These are phyloP conservation scores for Protomyces inouyei DNA, from an alignment of 1,139 yeast species.

Conservation along the genomic window DNA sequence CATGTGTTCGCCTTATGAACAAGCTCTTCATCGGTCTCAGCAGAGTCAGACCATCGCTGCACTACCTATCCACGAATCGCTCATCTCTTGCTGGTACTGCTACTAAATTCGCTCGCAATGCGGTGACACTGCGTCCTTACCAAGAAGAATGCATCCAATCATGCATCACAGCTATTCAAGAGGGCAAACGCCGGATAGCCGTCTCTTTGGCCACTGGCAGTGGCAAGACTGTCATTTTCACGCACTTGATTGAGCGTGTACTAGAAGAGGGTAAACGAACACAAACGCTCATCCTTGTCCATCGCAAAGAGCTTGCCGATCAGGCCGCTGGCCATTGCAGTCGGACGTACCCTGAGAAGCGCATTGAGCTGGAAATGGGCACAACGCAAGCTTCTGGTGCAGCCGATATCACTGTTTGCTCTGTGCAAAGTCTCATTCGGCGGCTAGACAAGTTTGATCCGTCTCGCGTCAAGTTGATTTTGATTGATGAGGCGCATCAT, in stretches of 20 bases:
- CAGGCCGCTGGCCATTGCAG: conserved; percentile 61
- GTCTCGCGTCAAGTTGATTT: conserved; percentile 58
- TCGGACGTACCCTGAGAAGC: conserved; percentile 48
- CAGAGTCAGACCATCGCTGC: not conserved
- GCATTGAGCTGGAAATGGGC: conserved; percentile 73
- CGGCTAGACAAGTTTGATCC: conserved; percentile 58
- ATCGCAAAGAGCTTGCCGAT: conserved; percentile 67
- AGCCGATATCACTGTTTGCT: conserved; percentile 69
- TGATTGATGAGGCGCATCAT: conserved; percentile 92
- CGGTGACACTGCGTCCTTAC: conserved; percentile 50
- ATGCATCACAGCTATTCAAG: conserved; percentile 49
- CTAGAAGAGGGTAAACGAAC: conserved; percentile 41
- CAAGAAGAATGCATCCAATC: conserved; percentile 65
- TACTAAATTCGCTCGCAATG: not conserved
- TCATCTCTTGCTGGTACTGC: not conserved
- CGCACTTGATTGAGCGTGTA: conserved; percentile 56
- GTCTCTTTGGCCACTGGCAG: conserved; percentile 92
- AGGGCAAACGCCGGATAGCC: conserved; percentile 59
- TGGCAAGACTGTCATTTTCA: conserved; percentile 80
- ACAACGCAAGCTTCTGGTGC: conserved; percentile 41
- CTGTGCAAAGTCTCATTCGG: conserved; percentile 59
- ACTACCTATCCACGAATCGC: not conserved
- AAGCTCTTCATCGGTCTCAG: not conserved
- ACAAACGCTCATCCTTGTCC: conserved; percentile 67
- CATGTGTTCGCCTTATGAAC: not conserved